Evolutionary conservation across 164 flowering plant genomes (phyloP).

Genomic region (Stephania japonica): DNA sequence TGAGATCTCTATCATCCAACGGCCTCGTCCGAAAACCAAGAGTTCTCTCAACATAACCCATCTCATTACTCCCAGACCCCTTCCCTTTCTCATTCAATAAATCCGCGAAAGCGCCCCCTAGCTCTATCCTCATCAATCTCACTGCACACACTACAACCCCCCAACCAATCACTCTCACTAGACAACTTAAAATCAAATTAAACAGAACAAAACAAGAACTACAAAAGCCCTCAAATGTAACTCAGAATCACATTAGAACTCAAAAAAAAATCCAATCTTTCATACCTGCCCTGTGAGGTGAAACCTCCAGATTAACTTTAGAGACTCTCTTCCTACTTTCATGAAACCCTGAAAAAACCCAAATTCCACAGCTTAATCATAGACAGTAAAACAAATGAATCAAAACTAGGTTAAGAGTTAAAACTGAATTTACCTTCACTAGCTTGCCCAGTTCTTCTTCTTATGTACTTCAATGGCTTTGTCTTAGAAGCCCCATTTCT

Average conservation of each 20-base stretch:
- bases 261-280: neutral
- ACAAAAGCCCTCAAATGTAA: neutral
- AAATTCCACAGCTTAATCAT: neutral
- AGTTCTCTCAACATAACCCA: constrained; percentile 82
- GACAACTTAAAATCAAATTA: neutral
- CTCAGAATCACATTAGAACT: neutral
- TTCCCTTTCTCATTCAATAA: constrained; percentile 78
- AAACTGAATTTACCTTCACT: constrained; percentile 2
- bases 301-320: constrained; percentile 62
- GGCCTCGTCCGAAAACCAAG: constrained; percentile 77
- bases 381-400: neutral
- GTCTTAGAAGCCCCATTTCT: constrained; percentile 7
- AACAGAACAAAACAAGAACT: neutral
- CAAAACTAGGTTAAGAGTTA: neutral
- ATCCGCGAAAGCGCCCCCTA: constrained; percentile 93
- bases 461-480: constrained; percentile 4
- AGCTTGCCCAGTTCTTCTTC: neutral
- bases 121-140: constrained; percentile 80
- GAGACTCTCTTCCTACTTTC: neutral
- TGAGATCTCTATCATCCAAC: constrained; percentile 72
- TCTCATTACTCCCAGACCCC: constrained; percentile 76
- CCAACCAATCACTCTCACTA: neutral
- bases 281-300: constrained; percentile 89
- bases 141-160: constrained; percentile 68
- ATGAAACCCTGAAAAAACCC: constrained; percentile 1